Percentiles rank a stretch among this genome's conserved stretches.
Conservation (phyloP, 164 flowering plant species). For the Euptelea pleiosperma region DNA sequence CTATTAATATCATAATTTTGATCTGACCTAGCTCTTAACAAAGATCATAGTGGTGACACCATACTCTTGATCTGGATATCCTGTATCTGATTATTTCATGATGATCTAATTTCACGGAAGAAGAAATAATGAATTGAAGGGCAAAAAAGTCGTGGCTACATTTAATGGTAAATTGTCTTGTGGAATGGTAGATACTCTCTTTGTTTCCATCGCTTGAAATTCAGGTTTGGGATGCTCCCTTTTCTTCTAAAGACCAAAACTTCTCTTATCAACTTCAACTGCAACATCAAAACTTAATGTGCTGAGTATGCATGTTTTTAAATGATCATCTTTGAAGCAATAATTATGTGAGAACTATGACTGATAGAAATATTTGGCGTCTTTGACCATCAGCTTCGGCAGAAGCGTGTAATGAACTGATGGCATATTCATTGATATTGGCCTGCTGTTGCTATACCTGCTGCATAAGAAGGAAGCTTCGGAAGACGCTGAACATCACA, state of each 20-base stretch:
- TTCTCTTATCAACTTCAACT: too few species aligned
- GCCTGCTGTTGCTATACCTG: slow-evolving; percentile 98
- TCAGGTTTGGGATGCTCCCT: not conserved
- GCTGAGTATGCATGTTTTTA: not conserved
- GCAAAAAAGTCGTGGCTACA: too few species aligned
- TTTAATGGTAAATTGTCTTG: too few species aligned
- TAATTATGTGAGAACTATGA: not conserved
- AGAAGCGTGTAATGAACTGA: slow-evolving; percentile 90
- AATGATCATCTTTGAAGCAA: not conserved
- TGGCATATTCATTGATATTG: slow-evolving; percentile 91
- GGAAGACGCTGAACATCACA: slow-evolving; percentile 71
- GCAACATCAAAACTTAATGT: not conserved
- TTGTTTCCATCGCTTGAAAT: not conserved
- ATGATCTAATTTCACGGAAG: too few species aligned
- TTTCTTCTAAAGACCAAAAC: not conserved
- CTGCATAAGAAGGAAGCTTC: slow-evolving; percentile 89
- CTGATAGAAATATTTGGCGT: slow-evolving; percentile 3
- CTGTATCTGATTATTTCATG: too few species aligned
- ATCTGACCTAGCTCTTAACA: too few species aligned
- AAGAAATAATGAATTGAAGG: too few species aligned
- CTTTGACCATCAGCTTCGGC: slow-evolving; percentile 61
- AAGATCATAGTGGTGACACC: too few species aligned
- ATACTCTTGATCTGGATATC: too few species aligned
- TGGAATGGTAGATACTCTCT: too few species aligned
- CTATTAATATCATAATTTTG: too few species aligned